These are phyloP conservation scores for Aspergillus ruber DNA, from an alignment of 2,329 filamentous ascomycete species.

Conservation along the genomic window DNA sequence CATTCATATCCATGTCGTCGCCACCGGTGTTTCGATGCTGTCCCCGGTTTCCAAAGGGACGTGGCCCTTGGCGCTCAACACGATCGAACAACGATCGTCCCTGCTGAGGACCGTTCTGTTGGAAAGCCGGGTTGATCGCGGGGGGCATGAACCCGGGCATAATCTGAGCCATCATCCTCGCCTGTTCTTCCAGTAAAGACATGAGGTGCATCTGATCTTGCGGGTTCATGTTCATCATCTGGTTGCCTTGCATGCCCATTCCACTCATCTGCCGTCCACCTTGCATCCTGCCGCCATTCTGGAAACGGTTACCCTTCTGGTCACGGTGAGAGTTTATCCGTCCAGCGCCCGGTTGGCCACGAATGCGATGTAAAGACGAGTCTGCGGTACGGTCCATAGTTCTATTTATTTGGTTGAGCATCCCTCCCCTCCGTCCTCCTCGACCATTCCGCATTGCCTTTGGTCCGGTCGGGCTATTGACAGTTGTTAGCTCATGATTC, in stretches of 20 bases:
- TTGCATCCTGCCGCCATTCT: conserved; percentile 38
- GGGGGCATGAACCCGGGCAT: conserved; percentile 51
- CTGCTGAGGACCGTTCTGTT: conserved; percentile 39
- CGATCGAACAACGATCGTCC: conserved; percentile 68
- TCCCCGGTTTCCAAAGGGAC: conserved; percentile 50
- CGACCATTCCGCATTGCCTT: conserved; percentile 83
- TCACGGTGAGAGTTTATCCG: conserved; percentile 77
- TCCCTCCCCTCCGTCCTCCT: conserved; percentile 62
- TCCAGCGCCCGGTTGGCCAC: conserved; percentile 63
- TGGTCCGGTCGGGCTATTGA: conserved; percentile 75
- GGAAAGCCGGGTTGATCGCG: conserved; percentile 50
- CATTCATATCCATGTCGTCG: conserved; percentile 36
- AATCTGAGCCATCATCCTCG: conserved; percentile 74
- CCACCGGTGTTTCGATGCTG: conserved; percentile 20
- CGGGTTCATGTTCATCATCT: conserved; percentile 50
- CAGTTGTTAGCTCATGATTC: conserved; percentile 33
- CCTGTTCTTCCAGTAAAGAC: conserved; percentile 77
- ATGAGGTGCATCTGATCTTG: conserved; percentile 69
- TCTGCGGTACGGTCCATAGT: conserved; percentile 71
- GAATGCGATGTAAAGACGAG: conserved; percentile 71
- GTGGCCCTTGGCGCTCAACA: conserved; percentile 47
- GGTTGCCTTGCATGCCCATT: conserved; percentile 34
- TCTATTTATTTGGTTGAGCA: conserved; percentile 79
- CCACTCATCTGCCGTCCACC: conserved; percentile 42
- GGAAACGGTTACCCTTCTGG: conserved; percentile 62